phyloP scores from a whole-genome alignment of 2,329 filamentous ascomycete species.

The Penicillium concentricum region DNA sequence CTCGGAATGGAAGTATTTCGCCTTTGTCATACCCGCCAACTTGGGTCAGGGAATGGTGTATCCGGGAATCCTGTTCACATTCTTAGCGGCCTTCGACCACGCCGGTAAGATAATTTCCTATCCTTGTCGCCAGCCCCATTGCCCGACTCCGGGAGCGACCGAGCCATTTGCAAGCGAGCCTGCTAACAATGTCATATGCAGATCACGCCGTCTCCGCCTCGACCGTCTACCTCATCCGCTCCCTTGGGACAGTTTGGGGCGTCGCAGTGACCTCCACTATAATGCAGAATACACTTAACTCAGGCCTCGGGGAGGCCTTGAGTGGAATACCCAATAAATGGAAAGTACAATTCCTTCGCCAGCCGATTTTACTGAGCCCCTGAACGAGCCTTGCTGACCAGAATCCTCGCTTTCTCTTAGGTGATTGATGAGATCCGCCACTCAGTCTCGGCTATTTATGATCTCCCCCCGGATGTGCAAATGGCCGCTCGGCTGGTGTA shows the following conservation, averaged over 20 bases:
- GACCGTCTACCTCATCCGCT: conserved; percentile 63
- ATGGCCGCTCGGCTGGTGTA: conserved; percentile 58
- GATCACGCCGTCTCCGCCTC: conserved; percentile 64
- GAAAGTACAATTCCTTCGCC: conserved; percentile 48
- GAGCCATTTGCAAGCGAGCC: background rate
- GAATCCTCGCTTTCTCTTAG: conserved; percentile 37
- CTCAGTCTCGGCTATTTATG: conserved; percentile 56
- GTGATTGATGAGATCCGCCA: conserved; percentile 63
- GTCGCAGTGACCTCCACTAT: conserved; percentile 63
- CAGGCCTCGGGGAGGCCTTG: conserved; percentile 55
- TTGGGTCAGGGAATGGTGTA: conserved; percentile 50
- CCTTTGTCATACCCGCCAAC: conserved; percentile 48
- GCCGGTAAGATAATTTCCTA: conserved; percentile 44
- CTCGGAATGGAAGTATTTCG: conserved; percentile 46
- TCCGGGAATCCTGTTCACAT: conserved; percentile 57
- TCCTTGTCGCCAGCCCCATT: background rate
- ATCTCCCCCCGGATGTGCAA: conserved; percentile 57
- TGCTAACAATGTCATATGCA: conserved; percentile 24
- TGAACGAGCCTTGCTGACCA: conserved; percentile 27
- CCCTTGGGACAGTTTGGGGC: conserved; percentile 63
- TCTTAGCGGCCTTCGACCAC: conserved; percentile 62
- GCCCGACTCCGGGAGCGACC: background rate
- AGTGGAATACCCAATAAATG: conserved; percentile 58
- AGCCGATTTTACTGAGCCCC: background rate
- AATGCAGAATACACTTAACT: conserved; percentile 60